Evolutionary conservation across 176 grass and related monocot genomes (phyloP), one percentile per base, ranked within the genome.

Genomic region (Pontederia paniculata): DNA sequence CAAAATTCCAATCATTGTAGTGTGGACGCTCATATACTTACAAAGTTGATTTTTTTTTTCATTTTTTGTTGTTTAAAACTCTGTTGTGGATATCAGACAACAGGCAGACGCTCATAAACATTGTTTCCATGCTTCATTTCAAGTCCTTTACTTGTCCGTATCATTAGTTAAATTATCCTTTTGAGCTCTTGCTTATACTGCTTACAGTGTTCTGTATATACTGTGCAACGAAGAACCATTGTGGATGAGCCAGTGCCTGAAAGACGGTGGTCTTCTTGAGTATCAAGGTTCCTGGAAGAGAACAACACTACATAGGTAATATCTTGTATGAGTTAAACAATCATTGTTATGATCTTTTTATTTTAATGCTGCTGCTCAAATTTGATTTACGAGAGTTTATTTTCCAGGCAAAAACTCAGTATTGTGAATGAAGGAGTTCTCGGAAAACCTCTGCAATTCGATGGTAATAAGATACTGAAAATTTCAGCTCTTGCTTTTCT

Each of bases 161-260:
- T 63, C 20, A 15, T 46, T 51, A 31, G 10, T 52, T 58, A 3
- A 12, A n/a, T 57, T 44, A 5, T 37, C 16, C 31, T 50, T 49
- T 12, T 48, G 23, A 55, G 16, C 18, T 21, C 22, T 28, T 50
- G 0, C 11, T 21, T 11, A 13, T 31, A 14, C 37, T 44, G 60
- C 71, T 70, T 59, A 3, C 80, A 97, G 93, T 77, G 86, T 97
- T 67, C 81, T 88, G 93, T 91, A 82, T 75, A 84, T 97, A 74
- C 66, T 97, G 52, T 97, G 83, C 73, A 97, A 97, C n/a, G 93
- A 97, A 66, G 93, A 90, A 67, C 93, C 93, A 50, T 80, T 97
- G 19, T 97, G 93, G 93, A 91, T 97, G 86, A 91, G 56, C 62
- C 89, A 97, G 75, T 97, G 83, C 73, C 74, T 97, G 70, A 84